Base-by-base conservation (phyloP, 257 asterid genomes). In the Lithospermum erythrorhizon region DNA sequence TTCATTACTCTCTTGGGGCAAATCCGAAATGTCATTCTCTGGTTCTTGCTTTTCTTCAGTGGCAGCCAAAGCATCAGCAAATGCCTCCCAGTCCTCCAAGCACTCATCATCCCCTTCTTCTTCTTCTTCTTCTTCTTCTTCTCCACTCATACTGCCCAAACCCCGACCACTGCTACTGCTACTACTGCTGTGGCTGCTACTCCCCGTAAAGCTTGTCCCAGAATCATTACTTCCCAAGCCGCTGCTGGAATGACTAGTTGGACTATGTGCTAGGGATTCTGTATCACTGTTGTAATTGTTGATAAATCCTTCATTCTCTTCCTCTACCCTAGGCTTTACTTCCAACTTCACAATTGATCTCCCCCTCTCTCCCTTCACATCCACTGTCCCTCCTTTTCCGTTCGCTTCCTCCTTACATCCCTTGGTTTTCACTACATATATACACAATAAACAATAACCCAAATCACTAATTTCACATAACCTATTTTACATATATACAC, bases 81-180 rank as follows among this genome's bases (percentile, higher is more conserved):
- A 69, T 61, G 95, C 84, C 68, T 91, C 98, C 98, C 98, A 91
- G 72, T 91, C 98, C 65, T 88, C 98, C 73, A 87, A 77, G 75
- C 95, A 83, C 3, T 71, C 90, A 68, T 81, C 84, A 61, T 84
- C 88, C 21, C 65, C 87, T 59, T 49, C 87, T 35, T 79, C 91
- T 53, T 81, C 93, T 35, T 78, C 95, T 59, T 49, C 87, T 35
- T 79, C n/a, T n/a, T n/a, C 94, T 57, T 85, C 91, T 53, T 81
- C 93, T 35, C 80, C 95, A 49, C 82, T 82, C 72, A 75, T 64
- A 75, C 73, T 66, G 22, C 86, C 82, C 0, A 89, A 81, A 65
- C 70, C 85, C 24, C 80, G 76, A 21, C 85, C 67, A 45, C 85
- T 72, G 71, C 81, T 76, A 58, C 94, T 83, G 67, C 90, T 76